A percentile compares a stretch with the other conserved stretches of the same genome.
Conservation (phyloP, 2,329 filamentous ascomycete genomes). For the Zasmidium cellare region DNA sequence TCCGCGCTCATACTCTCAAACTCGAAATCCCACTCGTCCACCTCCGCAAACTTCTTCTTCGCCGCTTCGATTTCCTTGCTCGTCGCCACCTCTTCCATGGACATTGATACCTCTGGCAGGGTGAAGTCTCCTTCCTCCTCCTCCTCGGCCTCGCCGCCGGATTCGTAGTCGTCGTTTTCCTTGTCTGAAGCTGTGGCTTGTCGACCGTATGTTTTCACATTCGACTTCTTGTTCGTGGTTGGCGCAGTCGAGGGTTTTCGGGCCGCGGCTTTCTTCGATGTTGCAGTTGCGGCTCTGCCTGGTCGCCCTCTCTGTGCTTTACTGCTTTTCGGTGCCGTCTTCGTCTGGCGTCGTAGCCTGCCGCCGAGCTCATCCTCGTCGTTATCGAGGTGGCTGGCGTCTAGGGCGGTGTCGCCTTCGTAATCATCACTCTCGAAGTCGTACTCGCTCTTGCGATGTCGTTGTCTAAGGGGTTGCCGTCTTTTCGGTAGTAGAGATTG, state of each 20-base stretch:
- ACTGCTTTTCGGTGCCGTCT: slow-evolving; percentile 13
- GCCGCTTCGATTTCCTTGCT: slow-evolving; percentile 43
- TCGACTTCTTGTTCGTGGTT: slow-evolving; percentile 13
- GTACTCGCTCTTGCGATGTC: slow-evolving; percentile 36
- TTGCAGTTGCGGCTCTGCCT: slow-evolving; percentile 8
- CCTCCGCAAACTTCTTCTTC: slow-evolving; percentile 50
- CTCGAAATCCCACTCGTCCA: slow-evolving; percentile 53
- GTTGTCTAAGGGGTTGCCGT: slow-evolving; percentile 25
- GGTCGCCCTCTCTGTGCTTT: slow-evolving; percentile 20
- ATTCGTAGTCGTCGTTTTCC: slow-evolving; percentile 40
- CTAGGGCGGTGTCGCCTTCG: slow-evolving; percentile 26
- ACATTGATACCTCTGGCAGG: slow-evolving; percentile 20
- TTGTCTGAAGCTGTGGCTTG: slow-evolving; percentile 43
- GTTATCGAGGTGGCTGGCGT: slow-evolving; percentile 30
- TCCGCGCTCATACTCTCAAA: slow-evolving; percentile 52
- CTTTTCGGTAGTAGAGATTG: slow-evolving; percentile 48
- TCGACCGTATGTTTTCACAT: slow-evolving; percentile 27
- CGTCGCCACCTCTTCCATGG: slow-evolving; percentile 33
- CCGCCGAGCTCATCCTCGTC: slow-evolving; percentile 45
- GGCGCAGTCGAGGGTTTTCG: slow-evolving; percentile 13
- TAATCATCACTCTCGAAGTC: slow-evolving; percentile 41
- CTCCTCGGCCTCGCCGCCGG: slow-evolving; percentile 27
- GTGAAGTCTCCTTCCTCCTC: slow-evolving; percentile 28
- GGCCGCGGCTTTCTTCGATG: slow-evolving; percentile 11
- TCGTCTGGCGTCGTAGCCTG: slow-evolving; percentile 21